Evolutionary conservation across 2,329 filamentous ascomycete species (phyloP).

Genomic region (Emydomyces testavorans): DNA sequence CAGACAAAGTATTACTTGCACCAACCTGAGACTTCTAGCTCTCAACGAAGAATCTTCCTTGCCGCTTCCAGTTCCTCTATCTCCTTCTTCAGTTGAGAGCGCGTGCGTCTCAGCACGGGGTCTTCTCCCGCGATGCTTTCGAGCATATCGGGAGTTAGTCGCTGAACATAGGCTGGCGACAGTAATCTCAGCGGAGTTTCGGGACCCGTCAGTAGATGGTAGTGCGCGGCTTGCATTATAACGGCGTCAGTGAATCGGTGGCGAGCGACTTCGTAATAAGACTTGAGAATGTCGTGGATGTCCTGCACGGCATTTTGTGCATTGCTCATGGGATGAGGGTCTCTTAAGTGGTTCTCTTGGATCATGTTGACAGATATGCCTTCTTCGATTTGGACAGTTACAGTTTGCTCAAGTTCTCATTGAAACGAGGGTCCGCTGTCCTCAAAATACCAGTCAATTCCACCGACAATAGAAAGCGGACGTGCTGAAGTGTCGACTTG

Average conservation of each 20-base stretch:
- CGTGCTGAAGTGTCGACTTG: constrained; percentile 38
- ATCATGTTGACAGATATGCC: constrained; percentile 12
- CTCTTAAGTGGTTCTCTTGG: constrained; percentile 14
- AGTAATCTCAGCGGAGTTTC: constrained; percentile 45
- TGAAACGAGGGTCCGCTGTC: constrained; percentile 46
- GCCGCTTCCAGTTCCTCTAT: constrained; percentile 34
- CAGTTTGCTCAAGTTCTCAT: constrained; percentile 34
- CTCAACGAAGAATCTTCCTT: constrained; percentile 5
- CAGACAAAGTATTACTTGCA: too few species aligned
- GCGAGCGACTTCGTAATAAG: constrained; percentile 51
- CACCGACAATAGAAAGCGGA: constrained; percentile 42
- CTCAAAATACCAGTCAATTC: constrained; percentile 38
- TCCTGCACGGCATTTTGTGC: constrained; percentile 36
- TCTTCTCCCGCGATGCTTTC: constrained; percentile 50
- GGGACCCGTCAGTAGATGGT: constrained; percentile 42
- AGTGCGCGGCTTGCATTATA: constrained; percentile 46
- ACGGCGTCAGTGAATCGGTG: constrained; percentile 54
- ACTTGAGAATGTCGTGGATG: constrained; percentile 49
- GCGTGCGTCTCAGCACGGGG: constrained; percentile 28
- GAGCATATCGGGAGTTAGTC: constrained; percentile 40
- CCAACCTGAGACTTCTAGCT: too few species aligned
- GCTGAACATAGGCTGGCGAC: constrained; percentile 40
- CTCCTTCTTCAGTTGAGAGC: constrained; percentile 38
- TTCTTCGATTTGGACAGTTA: constrained; percentile 13
- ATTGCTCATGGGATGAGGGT: constrained; percentile 25